phyloP scores from a whole-genome alignment of 495 filamentous ascomycete genomes.

The Penicillium malachiteum region DNA sequence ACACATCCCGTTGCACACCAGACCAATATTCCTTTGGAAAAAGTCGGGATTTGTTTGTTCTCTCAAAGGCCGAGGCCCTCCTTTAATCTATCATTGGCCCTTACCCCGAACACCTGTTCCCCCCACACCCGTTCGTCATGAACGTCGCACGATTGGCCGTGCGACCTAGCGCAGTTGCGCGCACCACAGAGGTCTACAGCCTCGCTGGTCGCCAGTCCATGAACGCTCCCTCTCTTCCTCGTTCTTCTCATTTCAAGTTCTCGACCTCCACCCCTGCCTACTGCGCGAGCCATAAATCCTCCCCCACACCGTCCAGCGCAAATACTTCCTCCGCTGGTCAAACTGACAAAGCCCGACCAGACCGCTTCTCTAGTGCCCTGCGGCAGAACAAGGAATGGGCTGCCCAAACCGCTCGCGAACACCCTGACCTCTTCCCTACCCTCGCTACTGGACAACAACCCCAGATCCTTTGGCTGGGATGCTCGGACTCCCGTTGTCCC shows the following conservation, averaged over 20 bases:
- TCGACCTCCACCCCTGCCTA: conserved; percentile 23
- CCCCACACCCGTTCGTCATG: conserved; percentile 23
- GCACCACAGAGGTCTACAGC: conserved; percentile 1
- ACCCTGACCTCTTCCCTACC: conserved; percentile 71
- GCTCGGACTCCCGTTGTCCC: conserved; percentile 84
- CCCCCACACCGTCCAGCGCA: conserved; percentile 9
- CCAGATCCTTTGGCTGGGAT: conserved; percentile 86
- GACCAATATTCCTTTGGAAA: conserved; percentile 5
- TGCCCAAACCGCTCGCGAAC: conserved; percentile 58
- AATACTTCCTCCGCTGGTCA: conserved; percentile 9
- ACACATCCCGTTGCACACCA: conserved; percentile 4
- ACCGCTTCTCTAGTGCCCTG: conserved; percentile 34
- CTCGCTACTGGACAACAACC: conserved; percentile 70
- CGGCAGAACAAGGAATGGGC: conserved; percentile 68
- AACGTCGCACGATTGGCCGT: conserved; percentile 23
- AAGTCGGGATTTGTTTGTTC: conserved; percentile 1
- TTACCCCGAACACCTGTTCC: conserved; percentile 7
- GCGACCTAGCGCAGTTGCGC: conserved; percentile 15
- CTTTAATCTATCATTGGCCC: conserved; percentile 5
- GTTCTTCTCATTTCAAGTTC: conserved; percentile 3
- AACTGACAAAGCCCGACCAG: conserved; percentile 23
- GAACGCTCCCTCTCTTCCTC: neutral
- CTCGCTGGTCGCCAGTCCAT: conserved; percentile 2
- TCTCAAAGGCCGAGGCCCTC: neutral
- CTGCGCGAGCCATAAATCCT: conserved; percentile 14